Evolutionary conservation across 768 basidiomycete genomes (phyloP).

Genomic region (Xerocomus potaroensis): DNA sequence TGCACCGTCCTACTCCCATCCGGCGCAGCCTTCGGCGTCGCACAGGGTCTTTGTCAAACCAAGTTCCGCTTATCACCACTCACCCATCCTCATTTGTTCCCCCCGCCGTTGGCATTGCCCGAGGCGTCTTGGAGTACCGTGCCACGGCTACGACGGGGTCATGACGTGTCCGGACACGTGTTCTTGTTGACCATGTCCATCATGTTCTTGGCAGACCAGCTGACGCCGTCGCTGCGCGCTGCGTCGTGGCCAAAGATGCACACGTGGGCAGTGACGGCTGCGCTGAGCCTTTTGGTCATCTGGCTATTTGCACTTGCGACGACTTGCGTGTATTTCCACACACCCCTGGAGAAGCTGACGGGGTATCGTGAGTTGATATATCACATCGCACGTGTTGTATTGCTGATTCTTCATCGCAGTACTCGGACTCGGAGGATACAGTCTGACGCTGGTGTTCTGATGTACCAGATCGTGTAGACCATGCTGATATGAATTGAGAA

Average conservation of each 20-base stretch:
- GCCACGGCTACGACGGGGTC: constrained; percentile 72
- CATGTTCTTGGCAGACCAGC: constrained; percentile 75
- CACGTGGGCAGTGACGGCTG: constrained; percentile 42
- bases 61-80: constrained; percentile 48
- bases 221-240: constrained; percentile 49
- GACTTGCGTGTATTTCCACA: constrained; percentile 89
- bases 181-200: constrained; percentile 81
- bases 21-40: constrained; percentile 50
- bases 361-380: constrained; percentile 66
- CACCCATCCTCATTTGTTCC: constrained; percentile 64
- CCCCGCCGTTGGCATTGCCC: constrained; percentile 35
- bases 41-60: constrained; percentile 53
- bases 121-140: constrained; percentile 40
- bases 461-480: background rate
- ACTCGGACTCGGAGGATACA: constrained; percentile 35
- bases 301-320: constrained; percentile 76
- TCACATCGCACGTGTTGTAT: background rate
- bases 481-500: background rate
- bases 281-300: constrained; percentile 46
- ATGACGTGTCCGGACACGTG: constrained; percentile 92
- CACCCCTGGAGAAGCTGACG: constrained; percentile 80
- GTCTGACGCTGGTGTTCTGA: constrained; percentile 26
- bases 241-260: constrained; percentile 42
- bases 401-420: constrained; percentile 24
- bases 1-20: constrained; percentile 65